phyloP scores from a whole-genome alignment of 129 eudicot genomes.

The Deinandra increscens region DNA sequence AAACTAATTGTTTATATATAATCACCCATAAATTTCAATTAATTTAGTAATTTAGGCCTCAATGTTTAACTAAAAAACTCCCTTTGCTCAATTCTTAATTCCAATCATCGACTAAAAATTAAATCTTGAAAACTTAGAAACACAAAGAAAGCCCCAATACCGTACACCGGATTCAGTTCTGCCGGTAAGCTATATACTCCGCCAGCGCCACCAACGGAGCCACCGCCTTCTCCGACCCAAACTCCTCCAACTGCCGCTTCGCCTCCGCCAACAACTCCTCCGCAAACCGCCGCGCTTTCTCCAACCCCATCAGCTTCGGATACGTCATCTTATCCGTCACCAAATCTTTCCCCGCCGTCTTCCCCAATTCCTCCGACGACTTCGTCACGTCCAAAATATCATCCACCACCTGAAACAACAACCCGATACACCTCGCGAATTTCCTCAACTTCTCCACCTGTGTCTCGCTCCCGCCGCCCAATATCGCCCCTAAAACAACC shows the following conservation, averaged over 20 bases:
- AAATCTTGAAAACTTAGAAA: too few species aligned
- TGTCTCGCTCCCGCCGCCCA: too few species aligned
- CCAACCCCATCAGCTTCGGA: constrained; percentile 62
- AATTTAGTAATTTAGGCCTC: too few species aligned
- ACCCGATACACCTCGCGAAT: constrained; percentile 63
- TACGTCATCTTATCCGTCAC: constrained; percentile 53
- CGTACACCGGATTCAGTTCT: constrained; percentile 30
- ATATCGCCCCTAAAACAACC: constrained; percentile 58
- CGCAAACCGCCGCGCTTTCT: constrained; percentile 55
- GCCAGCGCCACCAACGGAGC: constrained; percentile 67
- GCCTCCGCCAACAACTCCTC: constrained; percentile 58
- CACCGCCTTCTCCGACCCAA: constrained; percentile 44
- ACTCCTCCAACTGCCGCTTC: constrained; percentile 44
- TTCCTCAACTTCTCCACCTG: constrained; percentile 55
- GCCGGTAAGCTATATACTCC: constrained; percentile 62
- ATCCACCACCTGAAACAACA: constrained; percentile 64
- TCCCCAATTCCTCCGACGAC: constrained; percentile 70
- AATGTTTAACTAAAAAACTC: too few species aligned
- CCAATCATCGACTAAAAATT: neutral
- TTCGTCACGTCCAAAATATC: constrained; percentile 26
- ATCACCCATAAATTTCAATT: too few species aligned
- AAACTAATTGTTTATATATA: too few species aligned
- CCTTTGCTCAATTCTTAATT: too few species aligned
- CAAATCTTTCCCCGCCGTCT: constrained; percentile 70
- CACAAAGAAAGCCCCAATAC: neutral